Base-by-base conservation (phyloP, 1,139 yeast genomes). In the Martiniozyma asiatica region DNA sequence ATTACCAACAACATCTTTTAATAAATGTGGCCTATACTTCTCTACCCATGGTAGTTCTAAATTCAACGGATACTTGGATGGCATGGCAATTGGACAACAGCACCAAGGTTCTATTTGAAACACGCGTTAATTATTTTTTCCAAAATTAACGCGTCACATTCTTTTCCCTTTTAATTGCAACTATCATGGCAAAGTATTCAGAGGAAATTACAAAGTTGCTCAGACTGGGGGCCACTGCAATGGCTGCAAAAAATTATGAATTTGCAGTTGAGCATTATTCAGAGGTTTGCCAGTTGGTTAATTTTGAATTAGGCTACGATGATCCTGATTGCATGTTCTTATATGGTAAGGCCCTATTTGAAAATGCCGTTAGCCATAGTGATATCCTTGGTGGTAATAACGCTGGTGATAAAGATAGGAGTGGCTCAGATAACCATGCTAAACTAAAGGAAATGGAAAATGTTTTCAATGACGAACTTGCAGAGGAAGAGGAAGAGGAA, bases 1-100 rank as follows among this genome's bases (percentile, higher is more conserved):
- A 46, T 89, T 92, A 8, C 98, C 98, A 6, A 89, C 97, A 14
- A 92, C 78, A 48, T 89, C 97, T 26, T 72, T 71, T 21, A 89
- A 61, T 22, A 61, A 56, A 29, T 68, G 64, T 0, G 98, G 98
- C 37, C 98, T 73, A 52, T 89, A 89, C 50, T 89, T 89, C 48
- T 89, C 98, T 12, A 89, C 97, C 98, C 53, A 49, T n/a, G 53
- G 53, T 5, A 49, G 38, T 29, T 48, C 50, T 19, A 49, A 30
- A 23, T 49, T 47, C 8, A 49, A 29, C 7, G 53, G 52, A 32
- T 45, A 49, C 7, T 37, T 35, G 26, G n/a, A n/a, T n/a, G n/a
- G n/a, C n/a, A n/a, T n/a, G n/a, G n/a, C n/a, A n/a, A n/a, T n/a
- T n/a, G n/a, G n/a, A n/a, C n/a, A n/a, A 36, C 31, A 16, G 9